These are phyloP conservation scores for Myxozyma melibiosi DNA, from an alignment of 805 yeast species.

Conservation along the genomic window DNA sequence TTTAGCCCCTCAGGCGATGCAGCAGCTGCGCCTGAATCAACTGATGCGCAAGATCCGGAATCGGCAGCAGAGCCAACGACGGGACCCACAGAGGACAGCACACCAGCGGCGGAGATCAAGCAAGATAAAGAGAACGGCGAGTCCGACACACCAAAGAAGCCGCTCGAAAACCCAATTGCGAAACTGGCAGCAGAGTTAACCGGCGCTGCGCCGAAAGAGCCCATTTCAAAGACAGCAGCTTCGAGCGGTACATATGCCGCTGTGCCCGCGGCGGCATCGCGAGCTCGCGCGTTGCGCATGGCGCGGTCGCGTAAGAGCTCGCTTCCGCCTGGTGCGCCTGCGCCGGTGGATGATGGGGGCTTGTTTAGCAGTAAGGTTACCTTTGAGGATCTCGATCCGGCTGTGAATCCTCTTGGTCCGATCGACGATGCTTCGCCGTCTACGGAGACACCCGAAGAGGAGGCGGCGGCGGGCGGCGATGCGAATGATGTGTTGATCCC, in stretches of 20 bases:
- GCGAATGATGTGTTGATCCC: constrained; percentile 13
- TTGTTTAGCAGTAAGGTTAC: constrained; percentile 12
- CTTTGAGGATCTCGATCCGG: constrained; percentile 23
- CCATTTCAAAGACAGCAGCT: background rate
- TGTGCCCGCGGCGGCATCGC: constrained; percentile 27
- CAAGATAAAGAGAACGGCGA: background rate
- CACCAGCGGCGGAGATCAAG: background rate
- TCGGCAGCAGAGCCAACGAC: background rate
- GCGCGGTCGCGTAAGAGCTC: constrained; percentile 29
- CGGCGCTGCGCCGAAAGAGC: constrained; percentile 8
- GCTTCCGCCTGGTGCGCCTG: constrained; percentile 14
- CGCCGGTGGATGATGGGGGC: constrained; percentile 4
- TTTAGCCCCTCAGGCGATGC: no score
- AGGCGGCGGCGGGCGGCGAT: constrained; percentile 61
- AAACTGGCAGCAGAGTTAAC: constrained; percentile 7
- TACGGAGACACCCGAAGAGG: constrained; percentile 61
- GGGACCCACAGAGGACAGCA: background rate
- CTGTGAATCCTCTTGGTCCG: constrained; percentile 29
- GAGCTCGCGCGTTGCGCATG: constrained; percentile 32
- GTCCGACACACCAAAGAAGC: background rate
- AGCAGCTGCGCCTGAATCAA: no score
- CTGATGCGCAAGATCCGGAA: background rate
- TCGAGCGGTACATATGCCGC: constrained; percentile 17
- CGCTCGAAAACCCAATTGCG: background rate
- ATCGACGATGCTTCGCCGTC: constrained; percentile 14